Evolutionary conservation across 306 rosid genomes (phyloP).

Genomic region (Luffa acutangula): DNA sequence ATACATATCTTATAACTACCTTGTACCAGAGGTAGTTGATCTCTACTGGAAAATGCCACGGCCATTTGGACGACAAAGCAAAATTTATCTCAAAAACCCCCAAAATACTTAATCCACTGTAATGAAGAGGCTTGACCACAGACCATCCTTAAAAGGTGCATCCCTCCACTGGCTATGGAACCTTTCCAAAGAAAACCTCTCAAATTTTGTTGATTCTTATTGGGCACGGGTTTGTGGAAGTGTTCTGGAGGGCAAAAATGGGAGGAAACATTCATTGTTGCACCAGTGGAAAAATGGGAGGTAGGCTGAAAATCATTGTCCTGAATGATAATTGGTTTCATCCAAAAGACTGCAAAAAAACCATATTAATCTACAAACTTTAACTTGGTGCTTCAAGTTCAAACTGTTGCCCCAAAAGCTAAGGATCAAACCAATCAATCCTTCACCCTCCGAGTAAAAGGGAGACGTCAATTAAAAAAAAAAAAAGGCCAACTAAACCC

Average conservation of each 20-base stretch:
- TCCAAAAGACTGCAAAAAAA: background rate
- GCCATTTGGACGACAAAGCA: background rate
- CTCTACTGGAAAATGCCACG: background rate
- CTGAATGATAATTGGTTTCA: background rate
- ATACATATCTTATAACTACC: background rate
- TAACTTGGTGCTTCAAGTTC: background rate
- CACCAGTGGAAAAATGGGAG: background rate
- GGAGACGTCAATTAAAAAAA: background rate
- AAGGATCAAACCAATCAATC: background rate
- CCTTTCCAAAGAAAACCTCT: no score
- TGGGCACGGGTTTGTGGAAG: background rate
- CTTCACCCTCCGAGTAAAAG: background rate
- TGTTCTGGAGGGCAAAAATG: background rate
- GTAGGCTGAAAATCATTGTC: background rate
- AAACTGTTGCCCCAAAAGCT: background rate
- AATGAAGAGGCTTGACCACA: background rate
- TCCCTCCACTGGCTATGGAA: no score
- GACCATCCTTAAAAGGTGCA: background rate
- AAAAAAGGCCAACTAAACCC: background rate
- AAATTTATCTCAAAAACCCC: background rate
- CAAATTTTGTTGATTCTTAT: no score
- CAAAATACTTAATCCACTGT: background rate
- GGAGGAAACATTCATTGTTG: background rate
- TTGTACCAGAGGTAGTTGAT: background rate
- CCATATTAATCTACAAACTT: background rate